Evolutionary conservation across 805 yeast genomes (phyloP).

Genomic region (Ogataea wickerhamii): DNA sequence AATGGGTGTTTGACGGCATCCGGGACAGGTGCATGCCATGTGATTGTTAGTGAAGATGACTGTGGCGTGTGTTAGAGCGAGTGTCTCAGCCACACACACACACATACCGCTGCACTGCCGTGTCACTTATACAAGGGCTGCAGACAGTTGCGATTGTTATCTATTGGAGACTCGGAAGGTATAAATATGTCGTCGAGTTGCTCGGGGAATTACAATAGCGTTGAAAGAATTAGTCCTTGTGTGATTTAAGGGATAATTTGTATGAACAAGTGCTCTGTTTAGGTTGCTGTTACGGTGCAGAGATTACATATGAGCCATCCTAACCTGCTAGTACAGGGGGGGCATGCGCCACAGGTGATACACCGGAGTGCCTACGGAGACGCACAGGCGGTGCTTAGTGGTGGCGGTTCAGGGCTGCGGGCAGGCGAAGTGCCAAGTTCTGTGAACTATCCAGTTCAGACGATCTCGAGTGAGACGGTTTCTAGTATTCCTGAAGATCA

Average conservation of each 20-base stretch:
- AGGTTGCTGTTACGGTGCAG: too few relatives aligned
- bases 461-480: conserved; percentile 12
- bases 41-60: too few relatives aligned
- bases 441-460: conserved; percentile 27
- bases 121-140: background rate
- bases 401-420: background rate
- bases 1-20: too few relatives aligned
- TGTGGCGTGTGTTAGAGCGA: too few relatives aligned
- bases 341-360: background rate
- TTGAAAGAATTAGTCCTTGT: too few relatives aligned
- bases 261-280: too few relatives aligned
- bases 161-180: background rate
- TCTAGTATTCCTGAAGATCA: conserved; percentile 21
- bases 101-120: background rate
- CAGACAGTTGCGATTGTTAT: background rate
- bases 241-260: too few relatives aligned
- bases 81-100: too few relatives aligned
- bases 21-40: too few relatives aligned
- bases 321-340: background rate
- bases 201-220: too few relatives aligned
- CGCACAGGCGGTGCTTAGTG: too few relatives aligned
- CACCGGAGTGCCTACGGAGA: background rate
- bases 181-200: conserved; percentile 1
- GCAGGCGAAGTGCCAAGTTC: conserved; percentile 6
- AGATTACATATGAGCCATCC: background rate